Conservation (phyloP, 352 stramenopile genomes). For the Globisporangium abappressorium region DNA sequence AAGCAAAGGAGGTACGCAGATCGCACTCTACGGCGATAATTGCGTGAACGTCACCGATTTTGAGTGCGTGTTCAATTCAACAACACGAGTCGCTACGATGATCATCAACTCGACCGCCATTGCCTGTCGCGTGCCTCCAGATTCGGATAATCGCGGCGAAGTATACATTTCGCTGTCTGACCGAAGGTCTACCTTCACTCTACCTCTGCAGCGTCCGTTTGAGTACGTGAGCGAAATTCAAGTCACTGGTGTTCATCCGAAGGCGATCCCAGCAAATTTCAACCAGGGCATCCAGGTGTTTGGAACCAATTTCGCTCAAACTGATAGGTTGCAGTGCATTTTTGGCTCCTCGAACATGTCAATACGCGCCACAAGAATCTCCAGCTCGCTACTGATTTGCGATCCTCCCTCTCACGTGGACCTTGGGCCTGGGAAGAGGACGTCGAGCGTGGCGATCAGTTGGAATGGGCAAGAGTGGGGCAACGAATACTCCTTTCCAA, state of each 20-base stretch:
- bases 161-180: conserved; percentile 26
- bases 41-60: conserved; percentile 25
- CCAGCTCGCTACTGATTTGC: conserved; percentile 29
- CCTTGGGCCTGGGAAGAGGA: neutral
- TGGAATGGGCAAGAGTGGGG: conserved; percentile 53
- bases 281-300: conserved; percentile 29
- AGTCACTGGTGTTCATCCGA: conserved; percentile 17
- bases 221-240: conserved; percentile 24
- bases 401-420: conserved; percentile 9
- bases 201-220: conserved; percentile 29
- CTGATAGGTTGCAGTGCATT: conserved; percentile 25
- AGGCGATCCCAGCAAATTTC: conserved; percentile 33
- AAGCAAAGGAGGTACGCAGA: conserved; percentile 30
- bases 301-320: conserved; percentile 23
- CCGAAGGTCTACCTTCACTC: conserved; percentile 17
- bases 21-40: conserved; percentile 27
- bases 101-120: conserved; percentile 31
- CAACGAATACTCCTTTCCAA: conserved; percentile 6
- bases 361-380: conserved; percentile 21
- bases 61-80: conserved; percentile 33
- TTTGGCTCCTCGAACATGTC: conserved; percentile 11
- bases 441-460: conserved; percentile 30
- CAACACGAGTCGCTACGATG: conserved; percentile 9
- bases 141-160: conserved; percentile 6
- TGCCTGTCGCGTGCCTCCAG: conserved; percentile 22